These are phyloP conservation scores for Fusarium continuum DNA, from an alignment of 2,329 filamentous ascomycete genomes.

Conservation along the genomic window DNA sequence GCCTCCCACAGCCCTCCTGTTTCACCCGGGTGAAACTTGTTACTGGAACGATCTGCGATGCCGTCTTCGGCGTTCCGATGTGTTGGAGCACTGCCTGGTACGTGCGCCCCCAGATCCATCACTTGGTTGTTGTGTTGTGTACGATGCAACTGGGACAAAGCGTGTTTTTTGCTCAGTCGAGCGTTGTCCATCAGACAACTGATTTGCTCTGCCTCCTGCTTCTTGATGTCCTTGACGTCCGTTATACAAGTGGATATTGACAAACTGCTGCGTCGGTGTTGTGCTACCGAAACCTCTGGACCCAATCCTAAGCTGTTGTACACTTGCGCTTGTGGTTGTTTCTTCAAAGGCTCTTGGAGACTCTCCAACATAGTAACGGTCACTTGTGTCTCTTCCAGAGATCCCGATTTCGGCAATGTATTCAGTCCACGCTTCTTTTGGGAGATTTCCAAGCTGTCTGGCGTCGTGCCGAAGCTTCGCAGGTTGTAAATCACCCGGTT, in stretches of 20 bases:
- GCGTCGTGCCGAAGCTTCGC: slow-evolving; percentile 26
- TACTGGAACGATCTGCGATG: slow-evolving; percentile 45
- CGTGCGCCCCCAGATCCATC: slow-evolving; percentile 20
- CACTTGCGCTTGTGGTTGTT: slow-evolving; percentile 18
- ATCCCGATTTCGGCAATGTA: slow-evolving; percentile 40
- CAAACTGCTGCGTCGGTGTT: slow-evolving; percentile 37
- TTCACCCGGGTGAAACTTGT: not conserved
- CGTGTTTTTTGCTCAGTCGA: not conserved
- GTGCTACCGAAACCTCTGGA: not conserved
- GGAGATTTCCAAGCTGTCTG: slow-evolving; percentile 29
- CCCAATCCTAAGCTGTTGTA: not conserved
- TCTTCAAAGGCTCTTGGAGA: slow-evolving; percentile 18
- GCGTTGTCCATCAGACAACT: not conserved
- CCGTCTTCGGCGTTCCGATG: slow-evolving; percentile 40
- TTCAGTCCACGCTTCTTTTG: slow-evolving; percentile 38
- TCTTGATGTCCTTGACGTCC: not conserved
- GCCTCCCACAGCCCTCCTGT: slow-evolving; percentile 18
- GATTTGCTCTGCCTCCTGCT: not conserved
- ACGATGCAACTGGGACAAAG: not conserved
- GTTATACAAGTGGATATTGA: slow-evolving; percentile 42
- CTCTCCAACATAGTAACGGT: slow-evolving; percentile 46
- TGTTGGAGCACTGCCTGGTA: slow-evolving; percentile 45
- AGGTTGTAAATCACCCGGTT: slow-evolving; percentile 38
- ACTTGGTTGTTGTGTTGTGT: not conserved
- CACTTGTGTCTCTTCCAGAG: slow-evolving; percentile 31